Base-by-base conservation (phyloP, 306 rosid species). In the Lagenaria siceraria region DNA sequence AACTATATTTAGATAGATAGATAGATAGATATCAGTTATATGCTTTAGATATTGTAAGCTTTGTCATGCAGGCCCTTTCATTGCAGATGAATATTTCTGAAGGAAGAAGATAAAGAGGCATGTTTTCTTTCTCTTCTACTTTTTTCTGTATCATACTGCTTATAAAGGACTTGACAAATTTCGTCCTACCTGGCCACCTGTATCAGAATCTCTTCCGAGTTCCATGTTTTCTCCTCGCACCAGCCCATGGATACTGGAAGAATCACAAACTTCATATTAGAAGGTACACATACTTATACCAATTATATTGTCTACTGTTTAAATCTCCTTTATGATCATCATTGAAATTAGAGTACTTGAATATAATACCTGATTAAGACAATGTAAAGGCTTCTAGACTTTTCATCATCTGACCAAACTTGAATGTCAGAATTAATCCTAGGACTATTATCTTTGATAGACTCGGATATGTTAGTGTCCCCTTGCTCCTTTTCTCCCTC, bases 161-260 rank as follows among this genome's bases (percentile, higher is more conserved):
- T 35, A 10, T 40, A 65, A 36, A 65, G 29, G 8, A 65, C 27
- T 36, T 36, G 8, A 63, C 49, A 35, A 51, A 55, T 55, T 36
- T 36, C 17, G 21, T 46, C 25, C 25, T 70, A 90, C 97, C 91
- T 91, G 97, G 15, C 97, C 97, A 61, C 97, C 97, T 0, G 97
- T 91, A 64, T 91, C 95, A 56, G 97, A 91, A 80, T 91, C 97
- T 81, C 91, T 84, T 60, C 97, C 97, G 14, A 91, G 95, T 81
- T 91, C 95, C 97, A 91, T 91, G 77, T 91, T 89, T 74, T 91
- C 95, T 61, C 95, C 97, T 74, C 97, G 89, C 36, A 91, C 83
- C 87, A 91, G 79, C 55, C 97, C 97, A 81, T 91, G 97, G 80
- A 91, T 60, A 65, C 97, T 90, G 49, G 63, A 80, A 19, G 38